phyloP scores from a whole-genome alignment of 306 rosid genomes.

The Pyrus communis region DNA sequence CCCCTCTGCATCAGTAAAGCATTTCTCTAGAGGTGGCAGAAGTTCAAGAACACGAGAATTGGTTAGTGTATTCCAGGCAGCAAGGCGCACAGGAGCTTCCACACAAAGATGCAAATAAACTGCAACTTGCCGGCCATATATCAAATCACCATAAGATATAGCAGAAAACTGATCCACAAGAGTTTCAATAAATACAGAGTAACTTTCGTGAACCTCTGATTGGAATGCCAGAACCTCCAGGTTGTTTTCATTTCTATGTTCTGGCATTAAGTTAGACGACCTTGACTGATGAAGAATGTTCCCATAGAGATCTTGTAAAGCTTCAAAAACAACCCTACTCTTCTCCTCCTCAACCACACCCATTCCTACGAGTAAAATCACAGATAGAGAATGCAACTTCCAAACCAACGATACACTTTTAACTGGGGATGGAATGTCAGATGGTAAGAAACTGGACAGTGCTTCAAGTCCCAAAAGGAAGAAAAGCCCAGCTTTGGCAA shows the following conservation, averaged over 20 bases:
- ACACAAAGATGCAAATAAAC: constrained; percentile 68
- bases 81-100: constrained; percentile 67
- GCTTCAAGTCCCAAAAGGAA: constrained; percentile 82
- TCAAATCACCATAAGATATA: constrained; percentile 70
- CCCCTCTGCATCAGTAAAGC: constrained; percentile 61
- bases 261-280: constrained; percentile 9
- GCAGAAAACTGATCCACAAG: constrained; percentile 91
- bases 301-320: constrained; percentile 85
- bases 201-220: constrained; percentile 67
- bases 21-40: constrained; percentile 72
- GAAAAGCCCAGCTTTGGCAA: constrained; percentile 74
- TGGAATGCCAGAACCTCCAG: constrained; percentile 56
- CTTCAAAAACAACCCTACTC: constrained; percentile 61
- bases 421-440: constrained; percentile 53
- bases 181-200: constrained; percentile 66
- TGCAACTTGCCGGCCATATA: constrained; percentile 86
- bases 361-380: constrained; percentile 79
- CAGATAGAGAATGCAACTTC: constrained; percentile 87
- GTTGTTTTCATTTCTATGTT: constrained; percentile 27
- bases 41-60: constrained; percentile 81
- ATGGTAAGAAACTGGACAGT: constrained; percentile 50
- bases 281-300: constrained; percentile 55
- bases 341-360: constrained; percentile 63
- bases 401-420: constrained; percentile 66
- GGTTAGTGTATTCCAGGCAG: constrained; percentile 72